Percentiles rank a stretch among this genome's conserved stretches.
These are phyloP conservation scores for Berkeleyomyces basicola DNA, from an alignment of 2,329 filamentous ascomycete species.

Conservation along the genomic window DNA sequence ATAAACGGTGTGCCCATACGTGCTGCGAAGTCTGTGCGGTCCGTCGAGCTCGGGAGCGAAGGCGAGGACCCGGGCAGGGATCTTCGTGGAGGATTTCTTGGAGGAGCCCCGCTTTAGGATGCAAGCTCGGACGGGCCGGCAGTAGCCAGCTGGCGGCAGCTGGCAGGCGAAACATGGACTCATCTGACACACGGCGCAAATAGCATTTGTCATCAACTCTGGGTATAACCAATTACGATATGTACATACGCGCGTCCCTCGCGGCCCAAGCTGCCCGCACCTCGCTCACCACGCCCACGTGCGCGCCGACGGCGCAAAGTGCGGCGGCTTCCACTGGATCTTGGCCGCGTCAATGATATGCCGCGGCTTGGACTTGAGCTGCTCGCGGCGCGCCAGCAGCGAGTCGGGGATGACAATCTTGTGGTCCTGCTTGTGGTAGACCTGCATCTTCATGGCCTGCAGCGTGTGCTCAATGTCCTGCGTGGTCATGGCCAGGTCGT, in stretches of 20 bases:
- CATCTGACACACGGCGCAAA: no score
- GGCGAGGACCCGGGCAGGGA: no score
- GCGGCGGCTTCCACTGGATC: slow-evolving; percentile 90
- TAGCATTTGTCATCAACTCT: not conserved
- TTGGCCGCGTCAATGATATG: slow-evolving; percentile 58
- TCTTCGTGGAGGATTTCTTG: no score
- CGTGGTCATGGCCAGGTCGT: slow-evolving; percentile 80
- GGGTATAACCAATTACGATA: no score
- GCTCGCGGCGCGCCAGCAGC: slow-evolving; percentile 62
- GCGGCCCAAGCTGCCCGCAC: not conserved
- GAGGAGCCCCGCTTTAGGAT: no score
- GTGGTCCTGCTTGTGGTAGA: slow-evolving; percentile 92
- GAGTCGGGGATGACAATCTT: slow-evolving; percentile 85
- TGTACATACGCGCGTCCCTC: not conserved
- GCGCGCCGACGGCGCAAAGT: slow-evolving; percentile 74
- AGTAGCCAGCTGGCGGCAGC: no score
- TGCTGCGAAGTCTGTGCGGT: no score
- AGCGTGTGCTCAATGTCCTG: slow-evolving; percentile 91
- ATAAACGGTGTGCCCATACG: no score
- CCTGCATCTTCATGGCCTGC: slow-evolving; percentile 84
- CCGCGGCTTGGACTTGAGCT: slow-evolving; percentile 62
- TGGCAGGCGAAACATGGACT: no score
- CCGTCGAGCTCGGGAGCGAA: no score
- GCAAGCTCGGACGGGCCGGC: no score
- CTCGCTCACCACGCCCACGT: slow-evolving; percentile 56